phyloP scores from a whole-genome alignment of 805 yeast genomes.

The Priceomyces carsonii region DNA sequence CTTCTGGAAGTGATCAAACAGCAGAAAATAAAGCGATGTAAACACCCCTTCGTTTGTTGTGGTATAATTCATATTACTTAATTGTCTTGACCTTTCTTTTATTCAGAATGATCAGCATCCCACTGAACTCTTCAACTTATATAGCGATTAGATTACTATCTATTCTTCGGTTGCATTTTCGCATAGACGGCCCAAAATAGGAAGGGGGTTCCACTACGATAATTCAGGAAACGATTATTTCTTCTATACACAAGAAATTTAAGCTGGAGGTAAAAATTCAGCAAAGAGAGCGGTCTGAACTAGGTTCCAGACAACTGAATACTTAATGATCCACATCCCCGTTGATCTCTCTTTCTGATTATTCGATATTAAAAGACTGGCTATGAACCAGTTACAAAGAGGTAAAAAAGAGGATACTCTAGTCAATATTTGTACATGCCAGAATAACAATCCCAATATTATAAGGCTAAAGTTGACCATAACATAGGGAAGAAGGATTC shows the following conservation, averaged over 20 bases:
- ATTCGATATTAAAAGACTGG: conserved; percentile 25
- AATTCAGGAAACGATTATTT: too few relatives aligned
- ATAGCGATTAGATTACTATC: too few relatives aligned
- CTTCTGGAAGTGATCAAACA: conserved; percentile 4
- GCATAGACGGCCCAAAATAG: too few relatives aligned
- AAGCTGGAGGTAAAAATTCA: conserved; percentile 95
- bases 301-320: conserved; percentile 62
- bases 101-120: too few relatives aligned
- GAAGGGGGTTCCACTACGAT: too few relatives aligned
- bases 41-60: conserved; percentile 3
- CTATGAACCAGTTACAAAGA: conserved; percentile 68
- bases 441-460: conserved; percentile 53
- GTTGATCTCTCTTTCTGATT: conserved; percentile 10
- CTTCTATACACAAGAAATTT: too few relatives aligned
- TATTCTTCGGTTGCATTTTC: too few relatives aligned
- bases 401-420: conserved; percentile 81
- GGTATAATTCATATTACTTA: conserved; percentile 1
- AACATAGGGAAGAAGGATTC: conserved; percentile 38
- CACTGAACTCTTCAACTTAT: too few relatives aligned
- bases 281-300: conserved; percentile 74
- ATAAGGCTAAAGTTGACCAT: conserved; percentile 46
- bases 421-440: conserved; percentile 86
- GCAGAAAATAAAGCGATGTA: conserved; percentile 1
- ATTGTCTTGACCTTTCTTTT: too few relatives aligned
- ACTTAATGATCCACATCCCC: conserved; percentile 31